These are phyloP conservation scores for Filobasidium wieringae DNA, from an alignment of 768 basidiomycete genomes.

Conservation along the genomic window DNA sequence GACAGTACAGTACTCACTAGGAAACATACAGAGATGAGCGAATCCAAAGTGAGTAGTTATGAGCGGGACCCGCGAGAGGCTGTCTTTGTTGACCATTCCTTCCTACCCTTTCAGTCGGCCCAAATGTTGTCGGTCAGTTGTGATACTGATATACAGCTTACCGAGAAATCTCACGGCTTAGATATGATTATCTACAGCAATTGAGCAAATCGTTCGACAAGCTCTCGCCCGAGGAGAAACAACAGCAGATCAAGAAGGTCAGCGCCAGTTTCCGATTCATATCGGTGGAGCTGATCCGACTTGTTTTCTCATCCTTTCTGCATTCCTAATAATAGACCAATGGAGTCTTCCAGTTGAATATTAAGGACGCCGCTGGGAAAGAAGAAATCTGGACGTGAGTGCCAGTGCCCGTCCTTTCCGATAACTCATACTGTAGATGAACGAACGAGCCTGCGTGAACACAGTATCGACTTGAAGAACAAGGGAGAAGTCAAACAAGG, in stretches of 20 bases:
- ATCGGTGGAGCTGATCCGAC: neutral
- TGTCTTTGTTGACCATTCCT: too few relatives aligned
- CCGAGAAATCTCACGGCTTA: too few relatives aligned
- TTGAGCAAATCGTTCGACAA: conserved; percentile 20
- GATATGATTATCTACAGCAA: too few relatives aligned
- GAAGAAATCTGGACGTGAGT: conserved; percentile 53
- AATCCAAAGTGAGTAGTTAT: too few relatives aligned
- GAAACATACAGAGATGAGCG: too few relatives aligned
- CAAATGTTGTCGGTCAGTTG: too few relatives aligned
- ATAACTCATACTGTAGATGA: neutral
- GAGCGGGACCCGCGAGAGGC: too few relatives aligned
- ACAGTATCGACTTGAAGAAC: conserved; percentile 79
- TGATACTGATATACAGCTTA: too few relatives aligned
- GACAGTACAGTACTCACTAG: too few relatives aligned
- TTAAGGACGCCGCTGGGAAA: conserved; percentile 61
- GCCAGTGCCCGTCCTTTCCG: neutral
- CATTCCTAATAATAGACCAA: conserved; percentile 49
- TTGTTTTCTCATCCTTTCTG: too few relatives aligned
- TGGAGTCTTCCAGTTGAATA: conserved; percentile 73
- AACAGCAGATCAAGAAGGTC: conserved; percentile 38
- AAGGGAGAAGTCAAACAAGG: conserved; percentile 32
- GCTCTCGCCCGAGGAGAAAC: conserved; percentile 37
- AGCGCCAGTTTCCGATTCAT: conserved; percentile 3
- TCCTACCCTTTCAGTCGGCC: too few relatives aligned
- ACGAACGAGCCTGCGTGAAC: neutral